phyloP scores from a whole-genome alignment of 2,329 filamentous ascomycete species.

The Alternaria sp. region DNA sequence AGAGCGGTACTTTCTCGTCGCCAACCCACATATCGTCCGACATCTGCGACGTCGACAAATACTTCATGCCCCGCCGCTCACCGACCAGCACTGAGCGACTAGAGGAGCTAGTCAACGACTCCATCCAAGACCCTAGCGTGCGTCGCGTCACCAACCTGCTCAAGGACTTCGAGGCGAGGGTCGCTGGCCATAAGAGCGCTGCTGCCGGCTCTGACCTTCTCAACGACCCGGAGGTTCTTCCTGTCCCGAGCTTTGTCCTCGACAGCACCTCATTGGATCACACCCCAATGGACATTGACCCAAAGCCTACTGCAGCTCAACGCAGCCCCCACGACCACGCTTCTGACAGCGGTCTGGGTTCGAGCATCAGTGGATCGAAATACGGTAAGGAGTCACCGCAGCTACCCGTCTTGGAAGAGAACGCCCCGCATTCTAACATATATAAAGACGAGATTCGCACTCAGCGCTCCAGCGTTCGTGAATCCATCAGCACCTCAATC shows the following conservation, averaged over 20 bases:
- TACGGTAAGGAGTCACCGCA: conserved; percentile 47
- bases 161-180: conserved; percentile 56
- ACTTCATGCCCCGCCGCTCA: conserved; percentile 58
- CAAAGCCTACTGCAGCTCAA: conserved; percentile 50
- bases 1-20: conserved; percentile 60
- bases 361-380: conserved; percentile 73
- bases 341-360: conserved; percentile 89
- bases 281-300: conserved; percentile 51
- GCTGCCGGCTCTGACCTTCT: conserved; percentile 51
- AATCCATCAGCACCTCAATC: conserved; percentile 51
- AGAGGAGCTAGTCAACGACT: conserved; percentile 58
- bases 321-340: conserved; percentile 68
- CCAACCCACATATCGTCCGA: conserved; percentile 50
- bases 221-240: conserved; percentile 59
- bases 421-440: conserved; percentile 40
- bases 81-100: conserved; percentile 59
- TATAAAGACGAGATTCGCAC: conserved; percentile 48
- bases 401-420: conserved; percentile 24
- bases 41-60: conserved; percentile 50
- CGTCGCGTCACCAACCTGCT: conserved; percentile 57
- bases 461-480: conserved; percentile 40
- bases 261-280: conserved; percentile 47
- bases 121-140: conserved; percentile 57
- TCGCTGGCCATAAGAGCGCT: conserved; percentile 47
- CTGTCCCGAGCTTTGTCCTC: conserved; percentile 57